Evolutionary conservation across 768 basidiomycete genomes (phyloP).

Genomic region (Suillus subluteus): DNA sequence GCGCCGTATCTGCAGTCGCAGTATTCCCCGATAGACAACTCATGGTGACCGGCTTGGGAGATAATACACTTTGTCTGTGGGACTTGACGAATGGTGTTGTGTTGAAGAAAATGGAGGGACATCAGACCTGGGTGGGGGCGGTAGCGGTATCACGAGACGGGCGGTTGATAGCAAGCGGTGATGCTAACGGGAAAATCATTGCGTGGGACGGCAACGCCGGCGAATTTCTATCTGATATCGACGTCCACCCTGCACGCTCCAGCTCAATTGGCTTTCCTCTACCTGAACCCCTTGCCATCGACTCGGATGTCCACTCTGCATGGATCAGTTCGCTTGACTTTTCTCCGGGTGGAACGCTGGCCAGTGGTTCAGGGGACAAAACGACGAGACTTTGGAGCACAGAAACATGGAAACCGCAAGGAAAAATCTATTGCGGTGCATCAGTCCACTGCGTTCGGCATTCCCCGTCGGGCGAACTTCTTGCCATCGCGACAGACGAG

Average conservation of each 20-base stretch:
- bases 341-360: neutral
- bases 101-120: neutral
- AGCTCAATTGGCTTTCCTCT: no score
- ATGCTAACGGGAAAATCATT: neutral
- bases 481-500: neutral
- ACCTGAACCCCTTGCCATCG: no score
- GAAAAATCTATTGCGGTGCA: neutral
- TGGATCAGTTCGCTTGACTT: neutral
- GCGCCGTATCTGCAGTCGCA: neutral
- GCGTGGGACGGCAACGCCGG: neutral
- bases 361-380: neutral
- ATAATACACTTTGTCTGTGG: neutral
- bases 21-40: neutral
- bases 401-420: neutral
- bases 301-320: neutral
- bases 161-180: neutral
- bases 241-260: no score
- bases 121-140: neutral
- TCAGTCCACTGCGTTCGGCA: no score
- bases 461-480: neutral
- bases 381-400: neutral
- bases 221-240: no score
- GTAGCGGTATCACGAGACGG: neutral
- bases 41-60: neutral
- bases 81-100: neutral